Conservation (phyloP, 2,329 filamentous ascomycete species). For the Mollisiaceae sp. region DNA sequence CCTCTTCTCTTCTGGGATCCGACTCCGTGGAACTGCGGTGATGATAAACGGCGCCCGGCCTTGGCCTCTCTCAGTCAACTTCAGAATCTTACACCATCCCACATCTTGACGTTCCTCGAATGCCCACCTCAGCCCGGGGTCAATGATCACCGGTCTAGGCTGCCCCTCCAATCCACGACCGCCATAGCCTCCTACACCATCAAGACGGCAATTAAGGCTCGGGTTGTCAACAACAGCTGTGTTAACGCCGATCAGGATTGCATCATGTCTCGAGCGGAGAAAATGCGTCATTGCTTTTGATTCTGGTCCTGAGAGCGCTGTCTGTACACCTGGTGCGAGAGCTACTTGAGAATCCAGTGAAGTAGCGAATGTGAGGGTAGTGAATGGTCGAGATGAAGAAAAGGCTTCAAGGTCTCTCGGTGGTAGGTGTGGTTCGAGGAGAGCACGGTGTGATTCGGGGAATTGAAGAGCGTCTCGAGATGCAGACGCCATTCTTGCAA, state of each 20-base stretch:
- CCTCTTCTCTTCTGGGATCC: background rate
- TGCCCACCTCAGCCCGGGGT: constrained; percentile 78
- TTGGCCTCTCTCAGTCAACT: constrained; percentile 22
- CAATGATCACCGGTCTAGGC: constrained; percentile 81
- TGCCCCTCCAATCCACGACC: constrained; percentile 61
- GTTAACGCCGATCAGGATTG: constrained; percentile 83
- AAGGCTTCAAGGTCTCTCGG: background rate
- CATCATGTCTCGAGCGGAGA: constrained; percentile 80
- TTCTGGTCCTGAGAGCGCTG: constrained; percentile 78
- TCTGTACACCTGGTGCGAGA: constrained; percentile 69
- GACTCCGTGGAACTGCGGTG: constrained; percentile 40
- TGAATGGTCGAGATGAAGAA: constrained; percentile 10
- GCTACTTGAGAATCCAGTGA: constrained; percentile 76
- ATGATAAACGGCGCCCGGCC: constrained; percentile 67
- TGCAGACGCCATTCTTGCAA: constrained; percentile 8
- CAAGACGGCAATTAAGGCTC: constrained; percentile 73
- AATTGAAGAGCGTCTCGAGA: constrained; percentile 12
- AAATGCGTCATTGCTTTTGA: constrained; percentile 95
- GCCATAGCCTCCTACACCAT: constrained; percentile 29
- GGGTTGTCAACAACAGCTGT: constrained; percentile 88
- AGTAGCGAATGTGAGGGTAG: constrained; percentile 74
- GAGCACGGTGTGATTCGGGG: constrained; percentile 11
- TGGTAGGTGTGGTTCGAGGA: constrained; percentile 17
- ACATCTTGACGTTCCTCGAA: constrained; percentile 9
- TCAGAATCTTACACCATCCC: constrained; percentile 22